Evolutionary conservation across 2,329 filamentous ascomycete genomes (phyloP).

Genomic region (Monosporascus sp.): DNA sequence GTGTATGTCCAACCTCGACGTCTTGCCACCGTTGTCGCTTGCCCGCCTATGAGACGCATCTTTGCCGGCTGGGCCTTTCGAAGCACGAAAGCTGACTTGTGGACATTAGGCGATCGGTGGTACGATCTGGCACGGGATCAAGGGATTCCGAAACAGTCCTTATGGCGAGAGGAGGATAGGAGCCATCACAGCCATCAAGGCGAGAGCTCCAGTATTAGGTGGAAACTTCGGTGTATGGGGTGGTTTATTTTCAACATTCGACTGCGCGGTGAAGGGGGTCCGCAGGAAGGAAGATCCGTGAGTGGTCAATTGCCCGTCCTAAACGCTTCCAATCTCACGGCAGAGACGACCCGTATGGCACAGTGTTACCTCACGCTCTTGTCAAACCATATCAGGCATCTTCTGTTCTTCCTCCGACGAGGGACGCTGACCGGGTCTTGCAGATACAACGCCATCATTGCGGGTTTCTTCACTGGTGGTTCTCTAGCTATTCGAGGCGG

Average conservation of each 20-base stretch:
- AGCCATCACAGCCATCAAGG: constrained; percentile 94
- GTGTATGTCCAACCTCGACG: constrained; percentile 53
- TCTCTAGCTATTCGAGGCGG: constrained; percentile 88
- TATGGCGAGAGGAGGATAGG: constrained; percentile 95
- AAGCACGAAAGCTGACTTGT: constrained; percentile 3
- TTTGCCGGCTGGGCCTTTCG: no score
- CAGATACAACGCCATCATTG: constrained; percentile 88
- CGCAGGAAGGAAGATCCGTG: constrained; percentile 90
- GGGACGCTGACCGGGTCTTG: neutral
- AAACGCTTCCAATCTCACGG: no score
- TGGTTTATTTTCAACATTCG: constrained; percentile 90
- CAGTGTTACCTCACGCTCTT: no score
- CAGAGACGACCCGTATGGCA: no score
- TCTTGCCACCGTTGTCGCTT: neutral
- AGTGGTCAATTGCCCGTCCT: neutral
- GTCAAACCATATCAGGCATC: no score
- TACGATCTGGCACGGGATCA: constrained; percentile 37
- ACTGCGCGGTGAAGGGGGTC: constrained; percentile 92
- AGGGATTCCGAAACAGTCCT: constrained; percentile 84
- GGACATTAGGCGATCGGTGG: constrained; percentile 23
- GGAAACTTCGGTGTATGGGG: constrained; percentile 99
- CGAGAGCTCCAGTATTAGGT: constrained; percentile 88
- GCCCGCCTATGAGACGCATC: no score
- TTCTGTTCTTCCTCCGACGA: neutral
- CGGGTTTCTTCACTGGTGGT: constrained; percentile 94